Conservation (phyloP, 2,329 filamentous ascomycete genomes). For the Podosphaera xanthii region DNA sequence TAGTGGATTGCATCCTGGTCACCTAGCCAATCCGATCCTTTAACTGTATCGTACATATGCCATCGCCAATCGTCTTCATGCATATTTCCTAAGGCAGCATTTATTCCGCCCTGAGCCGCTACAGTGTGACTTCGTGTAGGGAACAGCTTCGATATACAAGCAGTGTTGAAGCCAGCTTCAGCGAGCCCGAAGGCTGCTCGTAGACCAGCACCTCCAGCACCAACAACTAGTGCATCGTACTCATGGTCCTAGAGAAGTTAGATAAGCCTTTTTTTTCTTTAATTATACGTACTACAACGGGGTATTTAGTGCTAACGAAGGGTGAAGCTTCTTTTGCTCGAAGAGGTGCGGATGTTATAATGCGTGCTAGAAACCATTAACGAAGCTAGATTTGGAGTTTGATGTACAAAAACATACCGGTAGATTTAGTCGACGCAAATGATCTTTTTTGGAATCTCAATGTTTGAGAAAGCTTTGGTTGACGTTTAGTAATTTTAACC, state of each 20-base stretch:
- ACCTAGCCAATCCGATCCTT: conserved; percentile 91
- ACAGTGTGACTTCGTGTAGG: conserved; percentile 71
- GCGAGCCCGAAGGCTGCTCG: conserved; percentile 69
- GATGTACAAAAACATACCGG: conserved; percentile 29
- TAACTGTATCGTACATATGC: conserved; percentile 99
- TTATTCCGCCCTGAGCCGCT: conserved; percentile 65
- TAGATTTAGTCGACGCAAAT: conserved; percentile 72
- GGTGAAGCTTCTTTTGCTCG: conserved; percentile 84
- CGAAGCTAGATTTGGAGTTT: neutral
- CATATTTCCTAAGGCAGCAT: conserved; percentile 82
- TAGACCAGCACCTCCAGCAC: conserved; percentile 60
- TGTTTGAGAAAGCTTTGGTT: conserved; percentile 15
- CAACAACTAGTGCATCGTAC: conserved; percentile 91
- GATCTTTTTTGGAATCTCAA: conserved; percentile 41
- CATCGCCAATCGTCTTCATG: conserved; percentile 96
- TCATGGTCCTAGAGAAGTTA: conserved; percentile 53
- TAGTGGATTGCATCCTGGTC: conserved; percentile 97
- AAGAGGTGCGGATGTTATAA: conserved; percentile 67
- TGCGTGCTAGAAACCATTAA: conserved; percentile 35
- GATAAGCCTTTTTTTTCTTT: neutral
- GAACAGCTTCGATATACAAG: conserved; percentile 56
- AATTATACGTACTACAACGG: conserved; percentile 48
- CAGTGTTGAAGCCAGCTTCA: conserved; percentile 75
- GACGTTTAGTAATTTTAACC: neutral
- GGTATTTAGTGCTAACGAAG: conserved; percentile 74